These are phyloP conservation scores for Rhipidocladum racemiflorum DNA, from an alignment of 176 grass and related monocot genomes.

Conservation along the genomic window DNA sequence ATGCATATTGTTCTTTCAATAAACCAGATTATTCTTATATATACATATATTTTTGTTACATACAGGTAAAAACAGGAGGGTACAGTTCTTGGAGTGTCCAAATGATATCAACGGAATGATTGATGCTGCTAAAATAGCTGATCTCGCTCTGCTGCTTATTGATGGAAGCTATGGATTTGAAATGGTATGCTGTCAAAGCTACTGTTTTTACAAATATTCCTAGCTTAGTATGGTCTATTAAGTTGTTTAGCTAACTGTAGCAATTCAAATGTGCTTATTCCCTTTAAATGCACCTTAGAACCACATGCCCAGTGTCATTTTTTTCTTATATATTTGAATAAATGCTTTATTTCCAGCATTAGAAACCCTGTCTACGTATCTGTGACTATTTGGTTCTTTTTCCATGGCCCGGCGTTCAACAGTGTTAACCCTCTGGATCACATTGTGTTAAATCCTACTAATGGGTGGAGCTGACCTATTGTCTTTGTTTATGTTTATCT, in stretches of 20 bases:
- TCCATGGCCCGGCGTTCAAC: neutral
- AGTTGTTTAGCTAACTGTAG: neutral
- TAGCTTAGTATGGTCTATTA: conserved; percentile 23
- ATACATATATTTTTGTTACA: conserved; percentile 9
- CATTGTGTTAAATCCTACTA: neutral
- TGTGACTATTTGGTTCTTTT: neutral
- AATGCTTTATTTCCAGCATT: neutral
- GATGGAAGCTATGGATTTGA: conserved; percentile 99
- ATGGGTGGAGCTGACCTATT: neutral
- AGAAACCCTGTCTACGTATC: neutral
- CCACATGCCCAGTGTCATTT: neutral
- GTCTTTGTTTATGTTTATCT: conserved; percentile 2
- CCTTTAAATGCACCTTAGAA: neutral
- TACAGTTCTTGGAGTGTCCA: conserved; percentile 94
- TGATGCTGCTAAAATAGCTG: conserved; percentile 97
- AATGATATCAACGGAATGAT: conserved; percentile 99
- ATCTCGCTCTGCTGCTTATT: conserved; percentile 88
- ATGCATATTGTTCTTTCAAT: neutral
- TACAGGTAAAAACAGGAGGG: conserved; percentile 83
- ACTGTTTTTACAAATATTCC: conserved; percentile 10
- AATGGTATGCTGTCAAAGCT: conserved; percentile 68
- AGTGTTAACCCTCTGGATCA: neutral
- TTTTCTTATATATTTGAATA: conserved; percentile 7
- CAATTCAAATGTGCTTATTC: neutral
- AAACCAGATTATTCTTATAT: conserved; percentile 19